Conservation (phyloP, 192 early-diverging fungal genomes). For the Coemansia sp. region DNA sequence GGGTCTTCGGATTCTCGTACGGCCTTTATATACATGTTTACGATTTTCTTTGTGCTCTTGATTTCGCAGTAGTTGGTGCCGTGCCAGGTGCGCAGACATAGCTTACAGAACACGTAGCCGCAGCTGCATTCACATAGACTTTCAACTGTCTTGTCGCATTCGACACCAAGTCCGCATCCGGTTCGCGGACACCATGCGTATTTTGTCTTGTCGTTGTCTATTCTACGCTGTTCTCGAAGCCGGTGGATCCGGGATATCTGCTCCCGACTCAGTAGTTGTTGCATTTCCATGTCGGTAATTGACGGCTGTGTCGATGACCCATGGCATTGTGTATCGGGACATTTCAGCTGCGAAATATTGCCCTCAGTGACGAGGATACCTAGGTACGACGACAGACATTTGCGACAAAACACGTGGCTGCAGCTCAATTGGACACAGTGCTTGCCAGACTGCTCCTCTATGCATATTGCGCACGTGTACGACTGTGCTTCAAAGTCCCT, state of each 20-base stretch:
- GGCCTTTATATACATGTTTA: constrained; percentile 12
- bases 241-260: constrained; percentile 2
- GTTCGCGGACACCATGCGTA: constrained; percentile 24
- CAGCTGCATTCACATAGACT: constrained; percentile 17
- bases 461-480: constrained; percentile 24
- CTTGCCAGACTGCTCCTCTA: constrained; percentile 30
- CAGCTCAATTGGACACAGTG: constrained; percentile 31
- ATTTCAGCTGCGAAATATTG: constrained; percentile 12
- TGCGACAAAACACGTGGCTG: constrained; percentile 16
- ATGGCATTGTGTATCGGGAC: constrained; percentile 17
- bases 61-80: constrained; percentile 23
- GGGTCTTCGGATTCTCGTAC: not conserved
- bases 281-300: not conserved
- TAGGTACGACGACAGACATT: constrained; percentile 22
- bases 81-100: constrained; percentile 29
- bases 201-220: constrained; percentile 11
- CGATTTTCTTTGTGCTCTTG: not conserved
- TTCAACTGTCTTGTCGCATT: not conserved
- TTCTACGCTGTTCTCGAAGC: constrained; percentile 16
- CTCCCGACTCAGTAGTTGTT: not conserved
- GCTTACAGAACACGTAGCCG: constrained; percentile 25
- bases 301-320: not conserved
- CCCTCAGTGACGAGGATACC: constrained; percentile 25
- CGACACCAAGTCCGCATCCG: constrained; percentile 15
- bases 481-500: constrained; percentile 15